Base-by-base conservation (phyloP, 1,139 yeast species). In the Lodderomyces metapsilosis region DNA sequence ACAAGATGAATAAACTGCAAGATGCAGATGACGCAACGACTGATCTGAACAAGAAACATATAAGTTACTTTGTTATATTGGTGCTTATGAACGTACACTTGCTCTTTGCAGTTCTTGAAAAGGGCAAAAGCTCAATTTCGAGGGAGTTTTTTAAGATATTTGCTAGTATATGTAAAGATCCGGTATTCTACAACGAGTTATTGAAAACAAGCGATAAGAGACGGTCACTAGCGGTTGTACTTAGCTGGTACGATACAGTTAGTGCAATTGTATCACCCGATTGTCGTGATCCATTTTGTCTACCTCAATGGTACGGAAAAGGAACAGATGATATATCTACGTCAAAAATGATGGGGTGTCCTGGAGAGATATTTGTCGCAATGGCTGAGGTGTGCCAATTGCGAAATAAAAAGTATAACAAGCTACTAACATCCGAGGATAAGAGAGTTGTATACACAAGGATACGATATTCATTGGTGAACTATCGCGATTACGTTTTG, bases 171-270 rank as follows among this genome's bases (percentile, higher is more conserved):
- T 76, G 79, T 23, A 62, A 63, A 41, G 77, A 64, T 38, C 34
- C 41, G 15, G 45, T 41, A 10, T 59, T 63, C 37, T 58, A 56
- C 45, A 38, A 44, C 12, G 44, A 49, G 21, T 44, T 54, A n/a
- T 51, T 62, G 24, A 49, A 69, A 49, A 65, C 65, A 13, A 68
- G 64, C 36, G 75, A 73, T 20, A 74, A 72, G 46, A 77, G 74
- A 47, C 64, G 71, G 18, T 71, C 76, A 4, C 52, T 76, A 31
- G 66, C 74, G 10, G 76, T 76, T 13, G 77, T 74, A 11, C 52
- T 77, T 5, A 69, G 80, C 1, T 76, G 82, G 82, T 76, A 74
- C 52, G 82, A 77, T 50, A 76, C 82, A 0, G 73, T 76, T 2
- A 58, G 75, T 31, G 78, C 82, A 1, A 59, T 76, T n/a, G 75